A percentile compares a stretch with the other conserved stretches of the same genome.
These are phyloP conservation scores for Mycena capillaripes DNA, from an alignment of 768 basidiomycete species.

Conservation along the genomic window DNA sequence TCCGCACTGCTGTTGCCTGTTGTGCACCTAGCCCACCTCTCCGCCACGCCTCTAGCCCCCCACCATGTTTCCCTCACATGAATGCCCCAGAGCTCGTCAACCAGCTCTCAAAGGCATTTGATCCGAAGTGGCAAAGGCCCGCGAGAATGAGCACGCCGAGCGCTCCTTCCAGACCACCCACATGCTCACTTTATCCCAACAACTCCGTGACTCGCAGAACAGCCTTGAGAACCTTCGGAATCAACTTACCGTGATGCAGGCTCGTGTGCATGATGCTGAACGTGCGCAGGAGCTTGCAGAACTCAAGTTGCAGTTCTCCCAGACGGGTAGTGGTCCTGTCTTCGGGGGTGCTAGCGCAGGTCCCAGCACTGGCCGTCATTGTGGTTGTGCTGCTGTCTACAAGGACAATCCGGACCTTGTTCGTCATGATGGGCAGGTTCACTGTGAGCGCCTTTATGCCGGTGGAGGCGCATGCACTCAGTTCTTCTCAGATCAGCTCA, in stretches of 20 bases:
- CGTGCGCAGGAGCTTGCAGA: not conserved
- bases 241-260: not conserved
- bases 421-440: no score
- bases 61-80: not conserved
- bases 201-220: slow-evolving; percentile 42
- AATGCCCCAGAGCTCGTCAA: not conserved
- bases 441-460: no score
- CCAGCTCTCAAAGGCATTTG: not conserved
- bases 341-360: no score
- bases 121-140: not conserved
- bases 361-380: no score
- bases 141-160: no score
- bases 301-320: no score
- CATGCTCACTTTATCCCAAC: no score
- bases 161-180: no score
- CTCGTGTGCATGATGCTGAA: not conserved
- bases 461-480: no score
- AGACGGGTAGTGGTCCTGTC: not conserved
- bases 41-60: not conserved
- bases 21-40: not conserved
- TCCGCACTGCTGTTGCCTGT: not conserved
- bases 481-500: no score
- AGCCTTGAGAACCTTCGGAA: slow-evolving; percentile 37
- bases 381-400: not conserved
- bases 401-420: no score